Percentiles rank a stretch among this genome's conserved stretches.
These are phyloP conservation scores for Chaetomium olivaceum DNA, from an alignment of 2,329 filamentous ascomycete genomes.

Conservation along the genomic window DNA sequence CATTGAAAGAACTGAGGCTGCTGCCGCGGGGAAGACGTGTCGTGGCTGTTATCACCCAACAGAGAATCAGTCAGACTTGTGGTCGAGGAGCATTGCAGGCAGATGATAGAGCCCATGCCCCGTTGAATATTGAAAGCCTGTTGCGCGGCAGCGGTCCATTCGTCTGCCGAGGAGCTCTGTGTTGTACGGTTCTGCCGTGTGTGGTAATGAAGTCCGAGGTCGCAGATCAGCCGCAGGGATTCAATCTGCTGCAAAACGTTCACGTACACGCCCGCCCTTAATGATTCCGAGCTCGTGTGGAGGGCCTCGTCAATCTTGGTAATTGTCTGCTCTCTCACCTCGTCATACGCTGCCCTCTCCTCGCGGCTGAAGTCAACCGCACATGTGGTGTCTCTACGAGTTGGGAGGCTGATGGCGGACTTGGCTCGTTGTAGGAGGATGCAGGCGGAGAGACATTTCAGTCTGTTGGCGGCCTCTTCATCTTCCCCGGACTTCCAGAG, in stretches of 20 bases:
- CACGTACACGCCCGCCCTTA: conserved; percentile 34
- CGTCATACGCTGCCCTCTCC: conserved; percentile 43
- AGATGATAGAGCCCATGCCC: conserved; percentile 31
- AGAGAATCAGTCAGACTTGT: conserved; percentile 32
- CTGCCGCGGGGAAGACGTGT: conserved; percentile 17
- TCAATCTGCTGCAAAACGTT: conserved; percentile 50
- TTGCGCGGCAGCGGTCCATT: conserved; percentile 36
- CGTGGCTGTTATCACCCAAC: conserved; percentile 24
- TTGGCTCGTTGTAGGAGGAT: conserved; percentile 46
- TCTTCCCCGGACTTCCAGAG: conserved; percentile 43
- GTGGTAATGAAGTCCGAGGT: conserved; percentile 46
- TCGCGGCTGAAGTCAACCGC: conserved; percentile 40
- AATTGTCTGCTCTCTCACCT: conserved; percentile 34
- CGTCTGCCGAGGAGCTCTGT: not conserved
- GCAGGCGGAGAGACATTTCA: conserved; percentile 43
- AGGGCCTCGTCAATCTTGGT: conserved; percentile 39
- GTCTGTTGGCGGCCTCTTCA: conserved; percentile 41
- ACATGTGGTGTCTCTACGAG: conserved; percentile 38
- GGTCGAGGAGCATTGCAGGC: conserved; percentile 32
- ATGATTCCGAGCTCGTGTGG: conserved; percentile 17
- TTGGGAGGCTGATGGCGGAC: conserved; percentile 42
- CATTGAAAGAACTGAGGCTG: conserved; percentile 38
- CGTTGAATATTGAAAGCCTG: conserved; percentile 39
- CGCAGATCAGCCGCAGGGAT: conserved; percentile 47
- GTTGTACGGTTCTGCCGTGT: conserved; percentile 32